Evolutionary conservation across 768 basidiomycete species (phyloP).

Genomic region (Boletus pseudopeckii): DNA sequence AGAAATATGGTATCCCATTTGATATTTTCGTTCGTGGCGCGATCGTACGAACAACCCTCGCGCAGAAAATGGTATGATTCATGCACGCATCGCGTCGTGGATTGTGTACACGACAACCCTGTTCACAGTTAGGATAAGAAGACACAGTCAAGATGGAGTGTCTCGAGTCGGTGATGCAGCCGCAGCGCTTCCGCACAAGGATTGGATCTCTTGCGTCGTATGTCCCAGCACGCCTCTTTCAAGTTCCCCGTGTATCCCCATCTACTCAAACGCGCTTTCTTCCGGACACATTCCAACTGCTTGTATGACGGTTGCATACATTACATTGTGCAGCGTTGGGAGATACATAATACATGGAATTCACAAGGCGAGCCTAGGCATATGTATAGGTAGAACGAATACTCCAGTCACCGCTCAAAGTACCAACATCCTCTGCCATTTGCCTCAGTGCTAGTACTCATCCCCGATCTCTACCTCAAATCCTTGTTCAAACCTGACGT

Average conservation of each 20-base stretch:
- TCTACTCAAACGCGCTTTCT: background rate
- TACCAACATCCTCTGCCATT: too few relatives aligned
- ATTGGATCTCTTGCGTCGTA: slow-evolving; percentile 73
- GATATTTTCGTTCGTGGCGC: slow-evolving; percentile 82
- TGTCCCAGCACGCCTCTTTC: slow-evolving; percentile 7
- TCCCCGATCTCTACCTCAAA: too few relatives aligned
- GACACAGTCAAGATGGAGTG: slow-evolving; percentile 93
- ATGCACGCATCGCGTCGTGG: slow-evolving; percentile 40
- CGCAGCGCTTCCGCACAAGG: slow-evolving; percentile 81
- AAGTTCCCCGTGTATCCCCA: background rate
- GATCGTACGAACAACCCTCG: slow-evolving; percentile 44
- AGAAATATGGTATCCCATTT: slow-evolving; percentile 41
- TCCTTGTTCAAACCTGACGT: too few relatives aligned
- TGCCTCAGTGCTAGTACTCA: too few relatives aligned
- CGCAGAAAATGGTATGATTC: slow-evolving; percentile 61
- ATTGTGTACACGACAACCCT: background rate
- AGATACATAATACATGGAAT: too few relatives aligned
- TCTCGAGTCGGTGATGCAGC: slow-evolving; percentile 82
- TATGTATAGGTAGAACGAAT: too few relatives aligned
- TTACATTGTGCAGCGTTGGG: too few relatives aligned
- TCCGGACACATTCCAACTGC: slow-evolving; percentile 41
- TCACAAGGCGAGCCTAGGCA: too few relatives aligned
- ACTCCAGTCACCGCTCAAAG: too few relatives aligned
- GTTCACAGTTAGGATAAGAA: slow-evolving; percentile 39
- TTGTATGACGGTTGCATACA: too few relatives aligned